These are phyloP conservation scores for Zygotorulaspora danielsina DNA, from an alignment of 805 yeast genomes.

Conservation along the genomic window DNA sequence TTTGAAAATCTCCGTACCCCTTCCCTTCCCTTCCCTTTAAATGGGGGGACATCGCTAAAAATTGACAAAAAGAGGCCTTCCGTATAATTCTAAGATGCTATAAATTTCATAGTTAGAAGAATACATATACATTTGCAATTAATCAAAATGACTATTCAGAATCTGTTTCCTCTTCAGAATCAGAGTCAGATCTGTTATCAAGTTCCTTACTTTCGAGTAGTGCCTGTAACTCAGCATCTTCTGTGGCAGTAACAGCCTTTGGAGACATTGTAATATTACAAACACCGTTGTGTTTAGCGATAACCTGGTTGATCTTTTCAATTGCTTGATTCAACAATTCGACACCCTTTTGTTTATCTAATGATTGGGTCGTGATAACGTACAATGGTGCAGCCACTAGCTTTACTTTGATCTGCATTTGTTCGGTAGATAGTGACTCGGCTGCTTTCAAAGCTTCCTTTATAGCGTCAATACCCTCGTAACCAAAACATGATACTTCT, in stretches of 20 bases:
- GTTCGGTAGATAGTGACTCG: conserved; percentile 76
- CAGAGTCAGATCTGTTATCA: conserved; percentile 81
- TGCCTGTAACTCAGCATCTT: conserved; percentile 96
- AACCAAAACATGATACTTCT: conserved; percentile 93
- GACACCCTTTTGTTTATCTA: conserved; percentile 87
- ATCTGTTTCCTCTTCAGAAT: conserved; percentile 57
- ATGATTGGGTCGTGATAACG: conserved; percentile 86
- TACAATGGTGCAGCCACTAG: conserved; percentile 97
- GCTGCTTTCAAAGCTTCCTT: conserved; percentile 84
- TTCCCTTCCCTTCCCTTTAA: conserved; percentile 2
- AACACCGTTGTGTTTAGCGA: conserved; percentile 72
- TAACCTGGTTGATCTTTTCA: conserved; percentile 63
- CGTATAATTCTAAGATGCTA: too few species aligned
- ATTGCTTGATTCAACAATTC: conserved; percentile 76
- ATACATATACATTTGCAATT: conserved; percentile 1
- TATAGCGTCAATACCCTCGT: conserved; percentile 97
- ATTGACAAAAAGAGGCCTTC: neutral
- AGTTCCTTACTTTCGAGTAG: conserved; percentile 89
- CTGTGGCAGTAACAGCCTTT: conserved; percentile 97
- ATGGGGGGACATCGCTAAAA: neutral
- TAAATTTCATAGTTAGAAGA: too few species aligned
- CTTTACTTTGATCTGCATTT: conserved; percentile 85
- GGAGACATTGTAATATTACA: conserved; percentile 96
- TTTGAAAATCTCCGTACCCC: conserved; percentile 3
- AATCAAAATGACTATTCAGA: conserved; percentile 15